Percentiles rank a stretch among this genome's conserved stretches.
phyloP scores from a whole-genome alignment of 1,139 yeast genomes.

The Sugiyamaella paludigena region DNA sequence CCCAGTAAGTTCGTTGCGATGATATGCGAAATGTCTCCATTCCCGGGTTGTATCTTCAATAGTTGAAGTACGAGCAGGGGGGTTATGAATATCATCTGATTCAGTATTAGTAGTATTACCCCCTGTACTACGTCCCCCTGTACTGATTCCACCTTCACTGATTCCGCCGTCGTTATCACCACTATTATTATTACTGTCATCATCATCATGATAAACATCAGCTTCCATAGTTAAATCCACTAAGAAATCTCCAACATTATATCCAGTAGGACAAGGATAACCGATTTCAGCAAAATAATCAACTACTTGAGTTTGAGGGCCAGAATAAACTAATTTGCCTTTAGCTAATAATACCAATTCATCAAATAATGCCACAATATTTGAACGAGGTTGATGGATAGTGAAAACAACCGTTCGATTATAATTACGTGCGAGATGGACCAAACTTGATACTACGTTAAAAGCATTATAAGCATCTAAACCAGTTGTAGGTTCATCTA shows the following conservation, averaged over 20 bases:
- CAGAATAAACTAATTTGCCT: constrained; percentile 85
- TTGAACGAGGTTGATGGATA: constrained; percentile 97
- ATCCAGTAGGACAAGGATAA: constrained; percentile 80
- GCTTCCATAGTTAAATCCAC: constrained; percentile 83
- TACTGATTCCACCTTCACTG: constrained; percentile 22
- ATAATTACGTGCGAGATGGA: constrained; percentile 72
- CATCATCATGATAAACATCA: constrained; percentile 18
- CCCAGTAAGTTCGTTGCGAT: constrained; percentile 62
- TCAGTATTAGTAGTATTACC: constrained; percentile 23
- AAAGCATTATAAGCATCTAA: constrained; percentile 90
- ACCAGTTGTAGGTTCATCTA: constrained; percentile 95
- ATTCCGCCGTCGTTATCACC: constrained; percentile 11
- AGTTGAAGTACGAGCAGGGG: constrained; percentile 11
- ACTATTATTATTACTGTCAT: neutral
- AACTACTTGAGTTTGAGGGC: constrained; percentile 51
- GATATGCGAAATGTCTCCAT: constrained; percentile 89
- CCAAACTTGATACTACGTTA: constrained; percentile 83
- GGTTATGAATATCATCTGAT: constrained; percentile 43
- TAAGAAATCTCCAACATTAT: constrained; percentile 88
- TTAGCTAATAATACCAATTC: constrained; percentile 74
- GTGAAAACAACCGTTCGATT: constrained; percentile 88
- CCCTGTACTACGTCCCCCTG: neutral
- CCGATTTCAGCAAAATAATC: constrained; percentile 77
- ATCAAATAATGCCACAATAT: constrained; percentile 88
- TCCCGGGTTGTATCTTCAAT: constrained; percentile 57